Base-by-base conservation (phyloP, 257 asterid species). In the Solanum raphanifolium region DNA sequence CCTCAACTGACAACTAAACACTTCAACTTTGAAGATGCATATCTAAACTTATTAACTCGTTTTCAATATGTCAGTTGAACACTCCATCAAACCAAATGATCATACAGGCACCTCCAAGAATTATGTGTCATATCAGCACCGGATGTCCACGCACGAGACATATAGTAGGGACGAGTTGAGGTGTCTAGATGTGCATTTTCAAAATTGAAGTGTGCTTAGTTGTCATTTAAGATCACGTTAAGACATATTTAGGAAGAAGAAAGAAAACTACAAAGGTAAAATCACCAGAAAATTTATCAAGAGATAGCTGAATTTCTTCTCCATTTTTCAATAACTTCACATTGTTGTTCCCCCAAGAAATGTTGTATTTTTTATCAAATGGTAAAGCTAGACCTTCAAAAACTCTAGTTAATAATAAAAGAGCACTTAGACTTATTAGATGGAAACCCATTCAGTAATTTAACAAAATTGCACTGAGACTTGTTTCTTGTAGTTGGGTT, bases 31-130 rank as follows among this genome's bases (percentile, higher is more conserved):
- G 27, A 60, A 23, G 13, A 60, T 60, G 68, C 27, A 60, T 21
- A 9, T 20, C 0, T 60, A 52, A 0, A 60, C 0, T 60, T 23
- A 0, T 60, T 4, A 60, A 60, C 13, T 23, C 0, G 1, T 9
- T 21, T 60, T 23, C 6, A 60, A 8, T 60, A 0, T 60, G 27
- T 65, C 18, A n/a, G 8, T 11, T 65, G 72, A n/a, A 10, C 1
- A n/a, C 32, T n/a, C 18, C 32, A 5, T 9, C 32, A 4, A 9
- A 65, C 1, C 29, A 65, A 60, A 65, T n/a, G 16, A 65, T 65
- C 72, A 65, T 65, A 0, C 11, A 23, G 29, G 0, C 6, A 60
- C 13, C 69, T 60, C 13, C 29, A 60, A 60, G 5, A 60, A 60
- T 60, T 60, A 21, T 21, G 69, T 60, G 13, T 60, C 13, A 60